Percentiles rank a stretch among this genome's conserved stretches.
These are phyloP conservation scores for Raddia guianensis DNA, from an alignment of 176 grass and related monocot species.

Conservation along the genomic window DNA sequence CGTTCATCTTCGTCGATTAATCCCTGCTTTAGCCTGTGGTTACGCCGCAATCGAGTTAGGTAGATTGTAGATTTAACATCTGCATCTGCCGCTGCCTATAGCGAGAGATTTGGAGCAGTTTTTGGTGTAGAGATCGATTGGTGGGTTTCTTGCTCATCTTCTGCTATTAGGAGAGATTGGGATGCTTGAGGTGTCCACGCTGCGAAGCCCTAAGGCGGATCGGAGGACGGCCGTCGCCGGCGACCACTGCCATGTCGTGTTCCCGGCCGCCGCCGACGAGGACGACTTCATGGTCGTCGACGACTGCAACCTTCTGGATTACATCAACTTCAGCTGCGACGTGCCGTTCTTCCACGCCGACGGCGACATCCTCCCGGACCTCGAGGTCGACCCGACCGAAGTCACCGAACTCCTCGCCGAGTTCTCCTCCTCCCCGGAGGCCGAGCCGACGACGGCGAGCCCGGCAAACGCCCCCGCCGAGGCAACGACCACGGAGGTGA, in stretches of 20 bases:
- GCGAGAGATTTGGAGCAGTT: constrained; percentile 16
- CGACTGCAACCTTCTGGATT: constrained; percentile 51
- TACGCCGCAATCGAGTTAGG: not conserved
- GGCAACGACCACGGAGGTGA: not conserved
- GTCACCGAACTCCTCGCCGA: constrained; percentile 77
- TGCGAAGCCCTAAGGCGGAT: constrained; percentile 59
- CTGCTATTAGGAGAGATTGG: constrained; percentile 15
- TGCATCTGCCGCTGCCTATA: not conserved
- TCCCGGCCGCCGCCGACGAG: constrained; percentile 25
- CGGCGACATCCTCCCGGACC: constrained; percentile 84
- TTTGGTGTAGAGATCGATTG: not conserved
- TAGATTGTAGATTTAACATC: not conserved
- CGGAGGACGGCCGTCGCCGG: not conserved
- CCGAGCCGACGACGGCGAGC: not conserved
- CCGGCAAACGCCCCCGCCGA: not conserved
- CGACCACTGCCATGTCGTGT: constrained; percentile 38
- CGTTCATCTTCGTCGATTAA: not conserved
- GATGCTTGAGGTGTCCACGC: constrained; percentile 79
- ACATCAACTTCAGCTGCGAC: constrained; percentile 86
- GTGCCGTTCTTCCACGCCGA: constrained; percentile 52
- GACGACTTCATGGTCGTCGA: constrained; percentile 46
- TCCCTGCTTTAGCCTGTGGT: not conserved
- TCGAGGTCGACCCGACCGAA: constrained; percentile 84
- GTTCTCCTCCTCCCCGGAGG: constrained; percentile 39
- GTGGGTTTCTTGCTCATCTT: not conserved